Base-by-base conservation (phyloP, 139 green algal genomes). In the Closterium sp. region DNA sequence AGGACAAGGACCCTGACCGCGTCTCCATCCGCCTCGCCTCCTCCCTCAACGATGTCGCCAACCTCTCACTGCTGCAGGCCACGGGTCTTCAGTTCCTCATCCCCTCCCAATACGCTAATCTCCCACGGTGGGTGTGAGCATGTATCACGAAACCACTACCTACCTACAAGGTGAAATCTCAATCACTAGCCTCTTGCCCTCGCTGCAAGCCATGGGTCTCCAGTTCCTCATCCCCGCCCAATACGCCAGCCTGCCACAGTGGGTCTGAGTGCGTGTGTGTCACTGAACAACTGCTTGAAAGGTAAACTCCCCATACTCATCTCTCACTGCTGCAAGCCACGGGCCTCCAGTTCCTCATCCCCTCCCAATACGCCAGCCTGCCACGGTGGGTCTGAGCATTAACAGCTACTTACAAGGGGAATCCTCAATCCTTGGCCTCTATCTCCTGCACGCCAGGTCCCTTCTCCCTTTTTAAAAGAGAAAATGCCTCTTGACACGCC, bases 1-100 rank as follows among this genome's bases (percentile, higher is more conserved):
- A 95, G 28, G 84, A 30, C 29, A 32, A 95, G 92, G 93, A 95
- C 45, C 29, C 93, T 2, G 93, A 95, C 92, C 87, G 31, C 21
- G 34, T 89, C 27, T 93, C 93, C n/a, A 31, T 89, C 86, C 86
- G 70, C 87, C 34, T 96, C 2, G 91, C 30, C 27, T 31, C 34
- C 24, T 79, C 38, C 50, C 89, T 95, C 28, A 42, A 94, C 50
- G 89, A 85, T 89, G 50, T 95, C 9, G 84, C 89, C 1, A 79
- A 24, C 17, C 62, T 79, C 17, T 79, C 62, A 1, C 62, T 79
- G 62, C n/a, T 31, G 79, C 90, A 94, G 27, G 90, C 92, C n/a
- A 91, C 92, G n/a, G 92, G 31, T 0, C 89, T 94, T 28, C 90
- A 91, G 21, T 94, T 91, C 70, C 62, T 38, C 19, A 29, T 94